Evolutionary conservation across 768 basidiomycete genomes (phyloP).

Genomic region (Mycena alexandri): DNA sequence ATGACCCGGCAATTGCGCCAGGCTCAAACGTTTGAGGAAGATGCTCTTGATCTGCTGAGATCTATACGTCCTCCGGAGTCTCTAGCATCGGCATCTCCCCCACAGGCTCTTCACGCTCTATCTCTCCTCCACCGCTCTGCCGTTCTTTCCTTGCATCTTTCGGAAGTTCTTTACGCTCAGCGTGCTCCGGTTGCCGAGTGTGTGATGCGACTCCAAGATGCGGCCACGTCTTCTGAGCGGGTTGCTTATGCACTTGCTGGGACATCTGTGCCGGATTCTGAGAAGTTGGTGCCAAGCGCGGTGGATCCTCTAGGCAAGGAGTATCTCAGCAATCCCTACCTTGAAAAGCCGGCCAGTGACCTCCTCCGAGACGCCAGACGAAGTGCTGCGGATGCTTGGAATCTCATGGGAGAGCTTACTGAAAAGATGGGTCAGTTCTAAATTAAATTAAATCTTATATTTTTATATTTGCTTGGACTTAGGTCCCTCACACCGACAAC

Average conservation of each 20-base stretch:
- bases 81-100: constrained; percentile 59
- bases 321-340: constrained; percentile 61
- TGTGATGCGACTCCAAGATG: constrained; percentile 67
- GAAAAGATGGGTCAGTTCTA: constrained; percentile 64
- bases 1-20: constrained; percentile 65
- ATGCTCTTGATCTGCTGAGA: constrained; percentile 66
- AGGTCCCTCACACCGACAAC: constrained; percentile 44
- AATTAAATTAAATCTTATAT: too few species aligned
- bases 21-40: constrained; percentile 70
- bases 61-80: constrained; percentile 63
- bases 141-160: constrained; percentile 78
- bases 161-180: constrained; percentile 75
- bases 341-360: constrained; percentile 66
- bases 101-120: constrained; percentile 72
- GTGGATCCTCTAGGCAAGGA: constrained; percentile 53
- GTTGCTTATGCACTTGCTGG: constrained; percentile 68
- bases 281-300: constrained; percentile 51
- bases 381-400: constrained; percentile 83
- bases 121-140: constrained; percentile 81
- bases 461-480: too few species aligned
- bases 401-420: constrained; percentile 75
- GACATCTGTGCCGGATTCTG: constrained; percentile 47
- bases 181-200: constrained; percentile 56
- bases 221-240: constrained; percentile 77
- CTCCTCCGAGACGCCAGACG: constrained; percentile 78